These are phyloP conservation scores for Solanum ossicruentum DNA, from an alignment of 257 asterid genomes.

Conservation along the genomic window DNA sequence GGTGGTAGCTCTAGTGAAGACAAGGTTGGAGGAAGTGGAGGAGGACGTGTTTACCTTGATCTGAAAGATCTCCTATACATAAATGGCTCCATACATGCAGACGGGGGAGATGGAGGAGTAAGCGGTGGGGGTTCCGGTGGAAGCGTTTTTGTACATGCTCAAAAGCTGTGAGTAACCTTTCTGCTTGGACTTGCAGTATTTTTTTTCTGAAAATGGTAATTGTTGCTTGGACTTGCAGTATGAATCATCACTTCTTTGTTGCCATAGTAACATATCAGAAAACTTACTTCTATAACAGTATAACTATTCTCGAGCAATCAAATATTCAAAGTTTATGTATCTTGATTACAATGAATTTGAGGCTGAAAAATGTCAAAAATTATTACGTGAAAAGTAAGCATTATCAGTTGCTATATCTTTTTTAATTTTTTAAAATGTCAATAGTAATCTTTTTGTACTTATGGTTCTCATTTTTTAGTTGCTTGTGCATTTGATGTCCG, in stretches of 20 bases:
- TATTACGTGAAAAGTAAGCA: not conserved
- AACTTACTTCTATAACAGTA: not conserved
- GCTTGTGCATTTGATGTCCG: not conserved
- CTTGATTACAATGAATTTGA: not conserved
- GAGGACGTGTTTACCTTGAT: constrained; percentile 70
- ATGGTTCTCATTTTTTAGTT: not conserved
- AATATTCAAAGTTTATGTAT: not conserved
- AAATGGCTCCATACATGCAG: constrained; percentile 81
- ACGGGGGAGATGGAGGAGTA: constrained; percentile 90
- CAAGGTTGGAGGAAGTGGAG: constrained; percentile 84
- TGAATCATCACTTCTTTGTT: not conserved
- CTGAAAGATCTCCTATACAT: constrained; percentile 46
- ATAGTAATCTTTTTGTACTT: not conserved
- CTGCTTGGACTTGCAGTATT: constrained; percentile 9
- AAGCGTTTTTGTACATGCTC: constrained; percentile 53
- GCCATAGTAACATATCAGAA: not conserved
- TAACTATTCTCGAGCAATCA: not conserved
- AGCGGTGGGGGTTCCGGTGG: constrained; percentile 99
- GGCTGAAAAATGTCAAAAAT: not conserved
- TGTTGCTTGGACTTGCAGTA: constrained; percentile 8
- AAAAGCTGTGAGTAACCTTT: constrained; percentile 69
- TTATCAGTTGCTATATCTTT: not conserved
- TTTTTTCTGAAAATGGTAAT: too few relatives aligned
- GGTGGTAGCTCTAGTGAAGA: constrained; percentile 63
- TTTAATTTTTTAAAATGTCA: not conserved